Base-by-base conservation (phyloP, 1,139 yeast genomes). In the Sugiyamaella neomexicana region DNA sequence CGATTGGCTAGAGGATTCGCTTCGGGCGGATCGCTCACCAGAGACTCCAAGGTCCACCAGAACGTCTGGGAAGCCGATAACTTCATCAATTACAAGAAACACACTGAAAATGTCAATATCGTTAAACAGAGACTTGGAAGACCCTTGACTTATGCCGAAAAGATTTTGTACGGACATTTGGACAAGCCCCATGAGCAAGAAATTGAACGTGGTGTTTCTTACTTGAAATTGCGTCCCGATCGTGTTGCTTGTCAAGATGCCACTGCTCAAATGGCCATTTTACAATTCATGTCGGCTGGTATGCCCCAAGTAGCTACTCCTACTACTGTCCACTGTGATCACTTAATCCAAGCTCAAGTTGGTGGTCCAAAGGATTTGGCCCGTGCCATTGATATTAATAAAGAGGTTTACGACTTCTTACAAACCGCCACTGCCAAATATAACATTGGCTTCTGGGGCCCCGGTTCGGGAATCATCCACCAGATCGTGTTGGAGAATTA, bases 211-310 rank as follows among this genome's bases (percentile, higher is more conserved):
- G 99, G 99, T 78, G 88, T 86, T 59, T 87, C 97, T 41, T 93
- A 93, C 80, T 82, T 93, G 77, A 91, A 93, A 78, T 85, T 93
- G 74, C 88, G 97, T 79, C 99, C 99, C 58, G 99, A 93, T 76
- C 89, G 99, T 79, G 98, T 93, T 68, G 98, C 99, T 59, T 91
- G 97, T 82, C 99, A 93, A 80, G 99, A 93, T 81, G 99, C 99
- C 66, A 91, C 98, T 62, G 99, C 99, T 65, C 99, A 93, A 80
- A 93, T 93, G 99, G 98, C 98, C 64, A 89, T 93, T 69, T 80
- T 93, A 72, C 99, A 93, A 80, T 91, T 91, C 77, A 91, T 91
- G 97, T 86, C 96, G 65, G 97, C 97, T 64, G 95, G 95, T 70
- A 78, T 93, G 80, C 95, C 96, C 62, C 81, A 82, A 67, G 97